Evolutionary conservation across 2,329 filamentous ascomycete genomes (phyloP), one percentile per base, ranked within the genome.

Genomic region (Boeremia exigua): DNA sequence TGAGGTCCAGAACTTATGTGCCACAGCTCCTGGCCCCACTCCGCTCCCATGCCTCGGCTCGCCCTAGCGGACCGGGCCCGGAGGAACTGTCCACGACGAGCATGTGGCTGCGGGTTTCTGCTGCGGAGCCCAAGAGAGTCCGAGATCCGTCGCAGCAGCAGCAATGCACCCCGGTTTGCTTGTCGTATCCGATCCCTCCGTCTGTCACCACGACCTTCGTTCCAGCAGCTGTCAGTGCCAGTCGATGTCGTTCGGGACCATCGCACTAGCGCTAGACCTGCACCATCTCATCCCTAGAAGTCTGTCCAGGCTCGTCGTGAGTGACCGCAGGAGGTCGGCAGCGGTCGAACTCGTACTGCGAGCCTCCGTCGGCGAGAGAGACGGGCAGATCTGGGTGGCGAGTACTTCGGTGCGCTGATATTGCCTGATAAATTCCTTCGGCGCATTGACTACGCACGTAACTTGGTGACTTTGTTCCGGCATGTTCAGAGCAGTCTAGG

Each of bases 41-140:
- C 34, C 30, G 36, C 46, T 40, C 36, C 40, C 40, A 27, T 56
- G 47, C 53, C 53, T 56, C 53, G 53, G 53, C 47, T 37, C 32
- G 15, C 34, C 19, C 39, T 48, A 44, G 45, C 34, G 46, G 29
- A 48, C 42, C 46, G 34, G 34, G 8, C 27, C 15, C 42, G 34
- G 32, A 45, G 29, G 7, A n/a, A 27, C 28, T 43, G 36, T 19
- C 33, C 28, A 6, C 23, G 38, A 37, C 12, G 34, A 50, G 50
- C 53, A 56, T 50, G 53, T 56, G 47, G 38, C 27, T 6, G 19
- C n/a, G n/a, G n/a, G n/a, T 15, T 33, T 27, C 44, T 50, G 15
- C 30, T 23, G 14, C 45, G 47, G 46, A n/a, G 14, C 34, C 39
- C 11, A 19, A 38, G 7, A 37, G 25, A 19, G 30, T 12, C 47